Conservation (phyloP, 2,329 filamentous ascomycete species). For the Grosmannia serpens region DNA sequence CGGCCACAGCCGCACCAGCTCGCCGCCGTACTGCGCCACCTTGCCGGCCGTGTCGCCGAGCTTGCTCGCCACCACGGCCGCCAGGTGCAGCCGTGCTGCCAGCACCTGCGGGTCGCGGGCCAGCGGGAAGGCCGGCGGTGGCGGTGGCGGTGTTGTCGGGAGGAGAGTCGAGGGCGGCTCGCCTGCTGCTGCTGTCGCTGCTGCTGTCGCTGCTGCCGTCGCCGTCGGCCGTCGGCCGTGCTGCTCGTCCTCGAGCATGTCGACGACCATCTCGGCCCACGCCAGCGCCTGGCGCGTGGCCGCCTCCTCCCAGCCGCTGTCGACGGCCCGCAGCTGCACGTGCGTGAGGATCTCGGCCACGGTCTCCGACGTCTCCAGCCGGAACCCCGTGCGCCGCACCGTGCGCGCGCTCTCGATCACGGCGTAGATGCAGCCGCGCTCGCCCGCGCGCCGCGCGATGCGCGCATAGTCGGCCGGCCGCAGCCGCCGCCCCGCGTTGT, state of each 20-base stretch:
- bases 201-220: constrained; percentile 1
- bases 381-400: constrained; percentile 32
- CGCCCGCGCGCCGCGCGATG: constrained; percentile 29
- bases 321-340: constrained; percentile 30
- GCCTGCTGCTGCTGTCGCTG: constrained; percentile 3
- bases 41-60: constrained; percentile 18
- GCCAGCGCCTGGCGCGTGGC: constrained; percentile 30
- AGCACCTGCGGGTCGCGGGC: constrained; percentile 31
- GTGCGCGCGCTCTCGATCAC: constrained; percentile 40
- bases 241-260: constrained; percentile 33
- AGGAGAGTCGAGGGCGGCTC: too few species aligned
- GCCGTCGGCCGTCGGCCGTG: constrained; percentile 19
- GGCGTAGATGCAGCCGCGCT: constrained; percentile 28
- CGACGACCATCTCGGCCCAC: constrained; percentile 35
- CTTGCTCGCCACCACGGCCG: constrained; percentile 26
- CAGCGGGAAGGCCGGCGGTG: constrained; percentile 18
- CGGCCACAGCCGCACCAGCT: constrained; percentile 31
- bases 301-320: constrained; percentile 20
- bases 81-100: constrained; percentile 29
- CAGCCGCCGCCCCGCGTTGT: constrained; percentile 28
- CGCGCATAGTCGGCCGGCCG: constrained; percentile 21
- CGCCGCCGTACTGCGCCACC: constrained; percentile 17
- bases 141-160: constrained; percentile 4
- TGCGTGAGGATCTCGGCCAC: constrained; percentile 26
- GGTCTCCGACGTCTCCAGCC: constrained; percentile 28